A percentile compares a stretch with the other conserved stretches of the same genome.
Evolutionary conservation across 176 grass and related monocot genomes (phyloP).

Genomic region (Lolium perenne): DNA sequence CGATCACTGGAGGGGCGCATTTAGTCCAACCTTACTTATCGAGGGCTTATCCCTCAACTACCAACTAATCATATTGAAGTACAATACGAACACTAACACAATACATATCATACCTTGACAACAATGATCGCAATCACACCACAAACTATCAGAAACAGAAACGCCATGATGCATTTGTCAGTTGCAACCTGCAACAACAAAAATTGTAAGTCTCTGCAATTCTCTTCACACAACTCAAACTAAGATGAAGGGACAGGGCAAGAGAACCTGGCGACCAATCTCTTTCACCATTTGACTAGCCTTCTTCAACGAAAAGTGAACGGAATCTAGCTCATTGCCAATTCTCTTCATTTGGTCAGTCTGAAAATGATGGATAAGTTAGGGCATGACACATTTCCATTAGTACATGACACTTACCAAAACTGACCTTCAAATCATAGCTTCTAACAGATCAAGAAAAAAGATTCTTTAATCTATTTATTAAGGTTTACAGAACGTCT

Average conservation of each 20-base stretch:
- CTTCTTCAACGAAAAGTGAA: slow-evolving; percentile 75
- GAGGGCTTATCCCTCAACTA: background rate
- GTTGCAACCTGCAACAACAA: slow-evolving; percentile 82
- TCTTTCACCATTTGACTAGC: slow-evolving; percentile 74
- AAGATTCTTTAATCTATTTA: background rate
- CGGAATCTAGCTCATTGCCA: slow-evolving; percentile 65
- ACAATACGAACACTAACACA: slow-evolving; percentile 10
- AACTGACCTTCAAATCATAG: background rate
- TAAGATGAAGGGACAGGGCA: background rate
- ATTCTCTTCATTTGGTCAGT: slow-evolving; percentile 71
- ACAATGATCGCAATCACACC: slow-evolving; percentile 92
- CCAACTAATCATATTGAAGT: slow-evolving; percentile 1
- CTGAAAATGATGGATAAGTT: slow-evolving; percentile 37
- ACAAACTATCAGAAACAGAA: slow-evolving; percentile 82
- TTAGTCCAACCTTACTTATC: slow-evolving; percentile 22
- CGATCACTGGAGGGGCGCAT: background rate
- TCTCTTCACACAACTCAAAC: background rate
- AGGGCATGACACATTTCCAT: background rate
- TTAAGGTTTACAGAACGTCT: background rate
- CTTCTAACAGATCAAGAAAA: background rate
- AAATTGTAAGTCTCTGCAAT: slow-evolving; percentile 25
- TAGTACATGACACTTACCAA: background rate
- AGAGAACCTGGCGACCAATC: slow-evolving; percentile 66
- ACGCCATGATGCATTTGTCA: slow-evolving; percentile 96
- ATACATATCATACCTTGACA: slow-evolving; percentile 80